Conservation (phyloP, 306 rosid genomes). For the Rosa chinensis region DNA sequence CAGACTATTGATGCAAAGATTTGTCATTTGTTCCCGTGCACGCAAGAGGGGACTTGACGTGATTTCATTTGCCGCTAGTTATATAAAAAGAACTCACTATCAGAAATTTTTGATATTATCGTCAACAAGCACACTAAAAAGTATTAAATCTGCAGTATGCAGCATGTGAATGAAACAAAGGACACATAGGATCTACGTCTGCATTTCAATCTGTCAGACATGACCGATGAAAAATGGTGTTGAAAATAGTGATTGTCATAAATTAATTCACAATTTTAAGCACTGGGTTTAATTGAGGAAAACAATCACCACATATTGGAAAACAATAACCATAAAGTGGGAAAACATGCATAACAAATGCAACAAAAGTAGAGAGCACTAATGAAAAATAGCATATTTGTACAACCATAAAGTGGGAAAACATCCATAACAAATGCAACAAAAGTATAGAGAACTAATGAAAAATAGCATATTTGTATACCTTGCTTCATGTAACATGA, state of each 20-base stretch:
- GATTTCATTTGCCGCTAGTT: constrained; percentile 81
- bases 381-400: constrained; percentile 7
- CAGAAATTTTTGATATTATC: constrained; percentile 11
- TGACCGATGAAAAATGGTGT: background rate
- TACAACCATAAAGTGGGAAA: background rate
- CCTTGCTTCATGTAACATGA: constrained; percentile 97
- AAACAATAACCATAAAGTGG: background rate
- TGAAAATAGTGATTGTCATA: background rate
- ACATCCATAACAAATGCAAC: background rate
- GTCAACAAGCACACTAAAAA: background rate
- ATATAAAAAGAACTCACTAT: constrained; percentile 14
- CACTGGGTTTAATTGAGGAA: background rate
- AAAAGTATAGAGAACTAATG: background rate
- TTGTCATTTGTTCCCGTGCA: constrained; percentile 89
- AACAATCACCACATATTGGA: constrained; percentile 7
- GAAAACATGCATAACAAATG: background rate
- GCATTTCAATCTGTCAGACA: background rate
- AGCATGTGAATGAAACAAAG: constrained; percentile 12
- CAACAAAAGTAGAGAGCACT: background rate
- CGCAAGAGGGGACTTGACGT: constrained; percentile 68
- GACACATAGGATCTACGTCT: background rate
- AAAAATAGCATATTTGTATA: constrained; percentile 32
- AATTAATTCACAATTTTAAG: background rate
- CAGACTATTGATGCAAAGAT: constrained; percentile 78
- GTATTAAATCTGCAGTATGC: background rate